Base-by-base conservation (phyloP, 768 basidiomycete genomes). In the Hebeloma cylindrosporum region DNA sequence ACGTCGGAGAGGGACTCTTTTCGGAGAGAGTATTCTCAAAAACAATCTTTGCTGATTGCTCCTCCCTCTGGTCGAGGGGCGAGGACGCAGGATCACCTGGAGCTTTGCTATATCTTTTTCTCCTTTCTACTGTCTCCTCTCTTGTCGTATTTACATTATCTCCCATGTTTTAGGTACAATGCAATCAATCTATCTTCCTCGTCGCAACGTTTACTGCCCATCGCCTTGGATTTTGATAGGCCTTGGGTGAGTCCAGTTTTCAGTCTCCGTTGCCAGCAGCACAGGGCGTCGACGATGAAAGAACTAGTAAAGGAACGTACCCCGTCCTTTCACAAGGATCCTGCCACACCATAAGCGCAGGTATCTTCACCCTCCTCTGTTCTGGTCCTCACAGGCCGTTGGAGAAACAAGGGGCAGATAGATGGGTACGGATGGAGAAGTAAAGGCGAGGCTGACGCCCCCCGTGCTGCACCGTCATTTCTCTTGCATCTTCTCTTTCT, bases 61-160 rank as follows among this genome's bases (percentile, higher is more conserved):
- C 72, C 77, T 91, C 88, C 88, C 88, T 61, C 65, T 78, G 88
- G 88, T 91, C 66, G 88, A 91, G 88, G 79, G 75, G 84, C 68
- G 17, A 88, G 83, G 88, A 91, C 72, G 88, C 88, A 75, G 82
- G 88, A 91, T 84, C 83, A 91, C 88, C 88, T 90, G 85, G 86
- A 78, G 85, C 64, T 70, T 65, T 80, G 71, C 75, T 65, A 87
- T 82, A 88, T 71, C 53, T 43, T 50, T 50, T 43, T 39, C 40
- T 35, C 45, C 43, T 38, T 50, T 50, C 48, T 53, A 25, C 46
- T 56, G 39, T 56, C 40, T 33, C 29, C 21, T 30, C 14, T 23
- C 14, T 11, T 21, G 21, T 21, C 25, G 51, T 55, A 46, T 40
- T 18, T 16, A 28, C 31, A 21, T 14, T 18, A 21, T 28, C 25